phyloP scores from a whole-genome alignment of 805 yeast genomes.

The Ogataea siamensis region DNA sequence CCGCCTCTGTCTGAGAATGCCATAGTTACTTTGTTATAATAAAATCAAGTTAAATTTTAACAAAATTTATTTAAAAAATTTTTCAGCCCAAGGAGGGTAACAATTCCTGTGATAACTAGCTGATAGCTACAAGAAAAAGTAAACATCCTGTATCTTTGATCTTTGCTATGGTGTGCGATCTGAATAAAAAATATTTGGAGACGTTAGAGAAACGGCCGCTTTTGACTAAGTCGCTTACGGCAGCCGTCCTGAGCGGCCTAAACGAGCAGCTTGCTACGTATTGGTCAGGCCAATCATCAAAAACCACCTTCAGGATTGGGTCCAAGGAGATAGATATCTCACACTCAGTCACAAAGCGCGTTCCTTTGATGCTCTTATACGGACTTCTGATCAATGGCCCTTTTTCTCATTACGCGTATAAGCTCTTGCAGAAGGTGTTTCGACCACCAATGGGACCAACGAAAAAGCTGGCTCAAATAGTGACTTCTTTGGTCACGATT shows the following conservation, averaged over 20 bases:
- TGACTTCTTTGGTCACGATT: slow-evolving; percentile 50
- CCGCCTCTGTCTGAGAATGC: slow-evolving; percentile 50
- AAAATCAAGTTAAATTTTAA: slow-evolving; percentile 10
- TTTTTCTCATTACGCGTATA: slow-evolving; percentile 52
- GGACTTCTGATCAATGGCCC: slow-evolving; percentile 59
- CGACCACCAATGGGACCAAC: slow-evolving; percentile 40
- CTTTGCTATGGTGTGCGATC: slow-evolving; percentile 4
- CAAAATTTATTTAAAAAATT: slow-evolving; percentile 13
- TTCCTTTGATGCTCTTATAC: slow-evolving; percentile 53
- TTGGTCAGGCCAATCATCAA: slow-evolving; percentile 45
- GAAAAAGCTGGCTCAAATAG: slow-evolving; percentile 48
- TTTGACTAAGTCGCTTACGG: slow-evolving; percentile 56
- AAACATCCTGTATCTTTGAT: background rate
- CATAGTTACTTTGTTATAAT: slow-evolving; percentile 41
- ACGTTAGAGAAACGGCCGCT: slow-evolving; percentile 49
- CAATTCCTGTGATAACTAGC: slow-evolving; percentile 1
- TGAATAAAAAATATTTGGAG: slow-evolving; percentile 33
- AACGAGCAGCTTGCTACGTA: slow-evolving; percentile 58
- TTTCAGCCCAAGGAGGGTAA: slow-evolving; percentile 15
- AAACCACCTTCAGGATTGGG: slow-evolving; percentile 21
- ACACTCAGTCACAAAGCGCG: slow-evolving; percentile 44
- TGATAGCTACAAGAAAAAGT: background rate
- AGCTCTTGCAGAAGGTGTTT: slow-evolving; percentile 42
- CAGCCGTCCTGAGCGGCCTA: slow-evolving; percentile 51
- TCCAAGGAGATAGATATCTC: slow-evolving; percentile 28